Evolutionary conservation across 805 yeast species (phyloP).

Genomic region (Ogataea ganodermae): DNA sequence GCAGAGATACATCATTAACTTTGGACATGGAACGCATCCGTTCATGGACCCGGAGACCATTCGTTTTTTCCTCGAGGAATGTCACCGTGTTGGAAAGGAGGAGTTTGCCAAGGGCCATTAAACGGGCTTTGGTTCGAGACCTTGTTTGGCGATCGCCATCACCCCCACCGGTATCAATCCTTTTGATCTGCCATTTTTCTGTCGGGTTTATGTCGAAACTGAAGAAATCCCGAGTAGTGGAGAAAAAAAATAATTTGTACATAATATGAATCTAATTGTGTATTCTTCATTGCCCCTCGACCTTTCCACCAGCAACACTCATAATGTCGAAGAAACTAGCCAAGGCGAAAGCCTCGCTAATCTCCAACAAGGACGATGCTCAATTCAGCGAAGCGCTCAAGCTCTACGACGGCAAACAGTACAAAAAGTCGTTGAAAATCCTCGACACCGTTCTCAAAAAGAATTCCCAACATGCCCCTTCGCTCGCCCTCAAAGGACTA

Average conservation of each 20-base stretch:
- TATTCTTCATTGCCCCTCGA: neutral
- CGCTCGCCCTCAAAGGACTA: slow-evolving; percentile 84
- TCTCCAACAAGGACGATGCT: slow-evolving; percentile 60
- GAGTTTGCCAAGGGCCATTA: slow-evolving; percentile 3
- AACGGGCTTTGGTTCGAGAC: neutral
- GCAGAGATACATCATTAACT: slow-evolving; percentile 86
- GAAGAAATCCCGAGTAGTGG: neutral
- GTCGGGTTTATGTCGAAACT: neutral
- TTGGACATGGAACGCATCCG: slow-evolving; percentile 98
- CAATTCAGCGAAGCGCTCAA: slow-evolving; percentile 80
- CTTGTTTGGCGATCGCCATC: neutral
- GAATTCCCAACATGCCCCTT: slow-evolving; percentile 72
- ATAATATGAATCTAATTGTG: neutral
- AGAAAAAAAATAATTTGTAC: neutral
- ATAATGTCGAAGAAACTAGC: slow-evolving; percentile 10
- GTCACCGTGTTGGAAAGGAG: slow-evolving; percentile 69
- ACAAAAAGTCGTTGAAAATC: slow-evolving; percentile 78
- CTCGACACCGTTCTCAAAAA: slow-evolving; percentile 78
- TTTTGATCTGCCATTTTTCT: neutral
- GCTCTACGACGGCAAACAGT: slow-evolving; percentile 81
- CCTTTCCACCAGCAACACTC: neutral
- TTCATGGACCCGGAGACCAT: slow-evolving; percentile 93
- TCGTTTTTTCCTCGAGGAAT: slow-evolving; percentile 80
- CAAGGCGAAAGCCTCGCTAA: slow-evolving; percentile 9
- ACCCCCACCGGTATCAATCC: neutral